phyloP scores from a whole-genome alignment of 2,329 filamentous ascomycete species.

The Atkinsonella hypoxylon region DNA sequence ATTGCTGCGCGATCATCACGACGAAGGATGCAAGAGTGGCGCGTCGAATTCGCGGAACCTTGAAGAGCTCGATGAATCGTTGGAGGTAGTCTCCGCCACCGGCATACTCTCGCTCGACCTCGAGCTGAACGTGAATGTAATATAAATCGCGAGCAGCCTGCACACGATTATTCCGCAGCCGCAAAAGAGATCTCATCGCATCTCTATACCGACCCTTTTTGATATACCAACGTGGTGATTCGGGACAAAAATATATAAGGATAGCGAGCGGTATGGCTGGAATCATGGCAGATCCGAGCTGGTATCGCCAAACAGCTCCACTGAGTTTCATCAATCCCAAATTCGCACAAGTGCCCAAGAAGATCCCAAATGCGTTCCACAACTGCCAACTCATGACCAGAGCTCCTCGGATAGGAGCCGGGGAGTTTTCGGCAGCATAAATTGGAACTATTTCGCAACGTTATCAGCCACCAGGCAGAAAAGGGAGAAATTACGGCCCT shows the following conservation, averaged over 20 bases:
- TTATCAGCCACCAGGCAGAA: background rate
- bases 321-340: slow-evolving; percentile 29
- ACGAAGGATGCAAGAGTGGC: slow-evolving; percentile 66
- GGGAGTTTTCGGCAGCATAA: slow-evolving; percentile 63
- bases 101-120: slow-evolving; percentile 42
- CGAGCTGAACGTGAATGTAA: slow-evolving; percentile 52
- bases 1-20: slow-evolving; percentile 70
- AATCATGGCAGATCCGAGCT: slow-evolving; percentile 53
- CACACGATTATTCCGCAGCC: slow-evolving; percentile 40
- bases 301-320: slow-evolving; percentile 44
- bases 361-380: slow-evolving; percentile 52
- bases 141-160: slow-evolving; percentile 51
- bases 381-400: slow-evolving; percentile 76
- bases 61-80: slow-evolving; percentile 55
- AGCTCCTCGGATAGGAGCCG: slow-evolving; percentile 57
- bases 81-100: slow-evolving; percentile 43
- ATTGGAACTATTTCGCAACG: slow-evolving; percentile 44
- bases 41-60: slow-evolving; percentile 54
- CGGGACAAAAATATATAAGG: slow-evolving; percentile 54
- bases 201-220: slow-evolving; percentile 51
- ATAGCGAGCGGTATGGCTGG: slow-evolving; percentile 42
- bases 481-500: background rate
- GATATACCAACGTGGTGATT: slow-evolving; percentile 54
- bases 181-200: slow-evolving; percentile 44
- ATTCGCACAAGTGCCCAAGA: slow-evolving; percentile 50